Evolutionary conservation across 2,329 filamentous ascomycete species (phyloP).

Genomic region (Zopfia rhizophila): DNA sequence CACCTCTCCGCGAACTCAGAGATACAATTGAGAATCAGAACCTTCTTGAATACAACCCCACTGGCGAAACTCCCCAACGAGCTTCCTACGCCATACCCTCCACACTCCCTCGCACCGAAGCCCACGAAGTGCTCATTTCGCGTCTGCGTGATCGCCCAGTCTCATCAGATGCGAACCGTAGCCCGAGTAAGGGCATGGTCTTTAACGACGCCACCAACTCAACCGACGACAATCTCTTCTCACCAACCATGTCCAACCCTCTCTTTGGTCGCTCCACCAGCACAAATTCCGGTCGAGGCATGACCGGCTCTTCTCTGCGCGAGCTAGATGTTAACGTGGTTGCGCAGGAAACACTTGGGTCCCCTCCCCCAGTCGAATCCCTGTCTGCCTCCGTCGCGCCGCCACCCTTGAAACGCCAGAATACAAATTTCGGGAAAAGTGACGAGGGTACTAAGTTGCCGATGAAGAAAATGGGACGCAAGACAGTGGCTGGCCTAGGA

Average conservation of each 20-base stretch:
- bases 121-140: slow-evolving; percentile 67
- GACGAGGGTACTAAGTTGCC: slow-evolving; percentile 55
- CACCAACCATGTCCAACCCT: slow-evolving; percentile 31
- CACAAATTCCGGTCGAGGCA: slow-evolving; percentile 33
- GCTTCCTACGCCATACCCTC: slow-evolving; percentile 82
- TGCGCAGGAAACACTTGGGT: slow-evolving; percentile 40
- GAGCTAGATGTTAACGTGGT: slow-evolving; percentile 62
- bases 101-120: slow-evolving; percentile 78
- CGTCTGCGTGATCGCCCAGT: slow-evolving; percentile 52
- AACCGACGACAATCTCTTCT: slow-evolving; percentile 41
- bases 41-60: slow-evolving; percentile 83
- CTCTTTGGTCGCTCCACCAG: slow-evolving; percentile 39
- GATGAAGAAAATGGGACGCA: slow-evolving; percentile 54
- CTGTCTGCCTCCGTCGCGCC: slow-evolving; percentile 38
- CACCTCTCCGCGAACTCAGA: slow-evolving; percentile 77
- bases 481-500: slow-evolving; percentile 52
- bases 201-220: slow-evolving; percentile 62
- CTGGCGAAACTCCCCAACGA: slow-evolving; percentile 87
- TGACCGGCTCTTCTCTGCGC: slow-evolving; percentile 48
- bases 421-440: slow-evolving; percentile 46
- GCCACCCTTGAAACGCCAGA: slow-evolving; percentile 58
- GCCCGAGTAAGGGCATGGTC: slow-evolving; percentile 62
- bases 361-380: slow-evolving; percentile 45
- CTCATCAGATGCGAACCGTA: slow-evolving; percentile 43
- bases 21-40: slow-evolving; percentile 71